These are phyloP conservation scores for Podospora comata DNA, from an alignment of 495 filamentous ascomycete genomes.

Conservation along the genomic window DNA sequence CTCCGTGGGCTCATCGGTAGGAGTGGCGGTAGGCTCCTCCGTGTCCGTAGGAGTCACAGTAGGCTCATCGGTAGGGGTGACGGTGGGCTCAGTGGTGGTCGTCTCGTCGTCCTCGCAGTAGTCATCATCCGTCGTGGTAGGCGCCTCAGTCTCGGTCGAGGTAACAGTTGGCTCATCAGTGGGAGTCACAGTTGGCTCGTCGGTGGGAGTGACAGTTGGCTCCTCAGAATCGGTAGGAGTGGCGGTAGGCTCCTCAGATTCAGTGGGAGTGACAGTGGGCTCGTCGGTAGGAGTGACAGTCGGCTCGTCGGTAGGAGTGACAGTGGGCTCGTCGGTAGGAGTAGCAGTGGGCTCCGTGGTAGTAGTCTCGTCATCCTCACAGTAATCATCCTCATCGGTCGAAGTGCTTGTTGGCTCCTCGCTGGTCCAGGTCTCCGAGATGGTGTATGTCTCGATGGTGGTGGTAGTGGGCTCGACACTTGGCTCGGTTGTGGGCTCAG, in stretches of 20 bases:
- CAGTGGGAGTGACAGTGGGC: not conserved
- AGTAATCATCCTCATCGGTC: conserved; percentile 5
- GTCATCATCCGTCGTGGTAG: not conserved
- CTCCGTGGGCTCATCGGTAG: not conserved
- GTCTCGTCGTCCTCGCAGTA: not conserved
- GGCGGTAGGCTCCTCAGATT: not conserved
- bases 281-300: not conserved
- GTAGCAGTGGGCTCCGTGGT: conserved; percentile 17
- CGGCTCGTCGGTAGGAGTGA: not conserved
- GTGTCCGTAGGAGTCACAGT: conserved; percentile 7
- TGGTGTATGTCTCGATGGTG: conserved; percentile 8
- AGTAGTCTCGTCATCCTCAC: conserved; percentile 12
- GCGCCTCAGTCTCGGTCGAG: conserved; percentile 4
- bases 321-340: conserved; percentile 10
- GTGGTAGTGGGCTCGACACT: conserved; percentile 22
- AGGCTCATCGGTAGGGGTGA: not conserved
- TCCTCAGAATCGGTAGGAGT: conserved; percentile 2
- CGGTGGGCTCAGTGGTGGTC: not conserved
- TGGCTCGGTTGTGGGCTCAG: conserved; percentile 22
- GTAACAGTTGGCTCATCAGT: not conserved
- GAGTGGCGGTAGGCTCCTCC: not conserved
- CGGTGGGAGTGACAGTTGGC: not conserved
- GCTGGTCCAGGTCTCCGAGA: conserved; percentile 12
- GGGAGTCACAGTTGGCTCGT: not conserved
- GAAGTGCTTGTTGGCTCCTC: conserved; percentile 14